Evolutionary conservation across 129 eudicot genomes (phyloP).

Genomic region (Artemisia argyi): DNA sequence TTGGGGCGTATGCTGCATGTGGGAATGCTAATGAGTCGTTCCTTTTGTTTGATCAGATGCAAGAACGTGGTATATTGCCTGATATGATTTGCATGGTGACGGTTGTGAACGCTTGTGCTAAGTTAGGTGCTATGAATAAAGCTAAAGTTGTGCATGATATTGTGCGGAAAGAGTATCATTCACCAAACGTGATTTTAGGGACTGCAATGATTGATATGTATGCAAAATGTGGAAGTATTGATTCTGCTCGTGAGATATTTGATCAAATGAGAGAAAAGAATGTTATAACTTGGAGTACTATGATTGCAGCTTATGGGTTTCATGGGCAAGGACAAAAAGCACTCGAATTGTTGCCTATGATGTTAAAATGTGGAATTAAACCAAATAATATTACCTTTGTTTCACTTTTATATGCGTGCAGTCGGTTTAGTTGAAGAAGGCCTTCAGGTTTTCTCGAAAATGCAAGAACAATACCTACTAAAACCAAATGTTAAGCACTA

Average conservation of each 20-base stretch:
- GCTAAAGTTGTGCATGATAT: slow-evolving; percentile 47
- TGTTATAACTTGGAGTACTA: slow-evolving; percentile 65
- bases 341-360: slow-evolving; percentile 51
- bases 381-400: slow-evolving; percentile 57
- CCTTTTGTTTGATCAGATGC: too few species aligned
- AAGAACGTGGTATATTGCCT: too few species aligned
- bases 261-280: slow-evolving; percentile 54
- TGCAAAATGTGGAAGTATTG: slow-evolving; percentile 64
- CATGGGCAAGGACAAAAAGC: slow-evolving; percentile 67
- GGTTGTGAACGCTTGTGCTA: slow-evolving; percentile 59
- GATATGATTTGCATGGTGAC: slow-evolving; percentile 62
- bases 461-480: slow-evolving; percentile 50
- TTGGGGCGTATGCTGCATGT: too few species aligned
- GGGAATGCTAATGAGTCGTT: too few species aligned
- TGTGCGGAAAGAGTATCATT: slow-evolving; percentile 25
- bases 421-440: slow-evolving; percentile 76
- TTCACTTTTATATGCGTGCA: slow-evolving; percentile 59
- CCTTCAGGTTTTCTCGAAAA: slow-evolving; percentile 43
- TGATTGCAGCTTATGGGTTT: slow-evolving; percentile 70
- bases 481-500: slow-evolving; percentile 66
- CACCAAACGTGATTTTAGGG: slow-evolving; percentile 49
- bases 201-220: slow-evolving; percentile 70
- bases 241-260: slow-evolving; percentile 52
- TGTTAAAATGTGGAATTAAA: slow-evolving; percentile 36
- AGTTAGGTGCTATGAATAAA: slow-evolving; percentile 60